Evolutionary conservation across 148 eudicot species (phyloP), one percentile per base, ranked within the genome.

Genomic region (Camellia lanceoleosa): DNA sequence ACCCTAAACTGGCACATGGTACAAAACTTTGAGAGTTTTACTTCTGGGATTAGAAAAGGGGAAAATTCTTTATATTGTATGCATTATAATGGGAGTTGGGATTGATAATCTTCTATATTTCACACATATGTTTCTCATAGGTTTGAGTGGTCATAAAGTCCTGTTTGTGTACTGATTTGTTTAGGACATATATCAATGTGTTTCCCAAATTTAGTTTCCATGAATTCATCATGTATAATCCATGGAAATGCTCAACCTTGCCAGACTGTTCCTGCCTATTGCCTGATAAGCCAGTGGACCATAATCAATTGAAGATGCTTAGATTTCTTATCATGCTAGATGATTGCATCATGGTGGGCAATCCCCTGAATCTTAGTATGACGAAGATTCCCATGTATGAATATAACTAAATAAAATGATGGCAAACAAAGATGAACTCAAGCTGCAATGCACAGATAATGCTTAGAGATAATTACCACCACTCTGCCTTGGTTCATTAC

Each of bases 401-500:
- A 30, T 30, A 30, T 30, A 30, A 19, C 51, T 43, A 5, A 14
- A 43, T 14, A 43, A 65, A 68, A 68, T 68, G 51, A 41, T 41
- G 72, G n/a, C 46, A 52, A 52, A 73, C 7, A 73, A 73, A 19
- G 30, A 52, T 56, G 38, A 44, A 16, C 19, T 54, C 15, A 58
- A 54, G 15, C 15, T 15, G 10, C 14, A 62, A 62, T 19, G 42
- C 5, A 76, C 11, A 16, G 51, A n/a, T 12, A n/a, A 79, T 6
- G 63, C n/a, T 3, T 54, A 55, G 59, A 62, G 61, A 55, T 44
- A 62, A 75, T 65, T 78, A 78, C 67, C 47, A 67, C 23, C 16
- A 64, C 18, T 19, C 46, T 85, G 80, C 89, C 87, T 84, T 43
- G 77, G 80, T 30, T 87, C 86, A 83, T 83, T 79, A 11, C 81